Percentiles rank a stretch among this genome's conserved stretches.
These are phyloP conservation scores for Aegilops longissima DNA, from an alignment of 176 grass and related monocot genomes.

Conservation along the genomic window DNA sequence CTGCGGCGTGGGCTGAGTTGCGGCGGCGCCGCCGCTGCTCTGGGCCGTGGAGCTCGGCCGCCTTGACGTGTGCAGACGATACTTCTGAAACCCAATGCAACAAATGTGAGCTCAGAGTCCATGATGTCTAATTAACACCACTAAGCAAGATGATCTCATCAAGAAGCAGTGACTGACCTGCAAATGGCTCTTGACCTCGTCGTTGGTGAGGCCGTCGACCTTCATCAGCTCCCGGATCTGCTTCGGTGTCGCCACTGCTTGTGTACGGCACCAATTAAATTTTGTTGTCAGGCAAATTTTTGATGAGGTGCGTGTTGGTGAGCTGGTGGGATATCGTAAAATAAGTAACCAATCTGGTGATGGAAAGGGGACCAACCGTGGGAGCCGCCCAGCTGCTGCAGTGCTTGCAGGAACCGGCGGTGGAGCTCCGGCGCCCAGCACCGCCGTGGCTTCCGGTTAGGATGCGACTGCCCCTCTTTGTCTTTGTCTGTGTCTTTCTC, in stretches of 20 bases:
- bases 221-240: conserved; percentile 71
- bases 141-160: not conserved
- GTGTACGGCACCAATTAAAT: not conserved
- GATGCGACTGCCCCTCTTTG: conserved; percentile 44
- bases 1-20: conserved; percentile 11
- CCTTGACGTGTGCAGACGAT: conserved; percentile 54
- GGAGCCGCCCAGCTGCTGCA: conserved; percentile 84
- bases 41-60: conserved; percentile 48
- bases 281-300: not conserved
- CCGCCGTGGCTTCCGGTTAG: conserved; percentile 58
- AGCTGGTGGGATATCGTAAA: conserved; percentile 14
- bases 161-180: conserved; percentile 43
- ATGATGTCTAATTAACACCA: not conserved
- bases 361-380: conserved; percentile 46
- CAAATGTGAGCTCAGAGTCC: not conserved
- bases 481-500: conserved; percentile 39
- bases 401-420: conserved; percentile 62
- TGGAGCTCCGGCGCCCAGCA: conserved; percentile 94
- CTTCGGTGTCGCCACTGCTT: conserved; percentile 72
- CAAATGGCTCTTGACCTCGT: conserved; percentile 68
- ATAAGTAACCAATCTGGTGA: not conserved
- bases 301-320: not conserved
- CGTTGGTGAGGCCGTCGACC: conserved; percentile 61
- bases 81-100: conserved; percentile 44
- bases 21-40: not conserved